Conservation (phyloP, 768 basidiomycete species). For the Boletus barrowsii region DNA sequence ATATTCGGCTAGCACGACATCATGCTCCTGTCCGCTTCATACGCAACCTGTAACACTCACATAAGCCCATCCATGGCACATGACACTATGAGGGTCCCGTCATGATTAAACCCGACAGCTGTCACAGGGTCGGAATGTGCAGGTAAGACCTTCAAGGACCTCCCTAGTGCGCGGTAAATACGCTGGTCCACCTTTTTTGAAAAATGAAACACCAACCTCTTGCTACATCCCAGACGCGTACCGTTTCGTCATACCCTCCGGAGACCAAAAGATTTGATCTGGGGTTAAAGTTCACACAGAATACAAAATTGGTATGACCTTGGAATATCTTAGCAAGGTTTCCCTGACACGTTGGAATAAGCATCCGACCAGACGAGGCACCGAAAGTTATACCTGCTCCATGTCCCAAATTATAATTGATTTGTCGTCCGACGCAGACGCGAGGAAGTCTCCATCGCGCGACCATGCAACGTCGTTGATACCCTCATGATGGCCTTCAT, state of each 20-base stretch:
- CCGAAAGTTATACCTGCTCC: slow-evolving; percentile 46
- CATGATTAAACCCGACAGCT: slow-evolving; percentile 89
- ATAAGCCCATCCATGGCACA: slow-evolving; percentile 97
- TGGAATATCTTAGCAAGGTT: slow-evolving; percentile 61
- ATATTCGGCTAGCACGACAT: slow-evolving; percentile 71
- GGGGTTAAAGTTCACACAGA: slow-evolving; percentile 91
- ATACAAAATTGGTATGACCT: slow-evolving; percentile 92
- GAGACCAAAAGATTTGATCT: slow-evolving; percentile 88
- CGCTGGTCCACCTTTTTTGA: background rate
- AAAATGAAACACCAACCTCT: slow-evolving; percentile 50
- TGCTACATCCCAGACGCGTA: slow-evolving; percentile 95
- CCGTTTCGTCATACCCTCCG: slow-evolving; percentile 94
- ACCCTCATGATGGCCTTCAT: slow-evolving; percentile 74
- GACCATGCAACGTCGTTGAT: slow-evolving; percentile 94
- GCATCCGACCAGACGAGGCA: background rate
- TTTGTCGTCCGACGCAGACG: slow-evolving; percentile 93
- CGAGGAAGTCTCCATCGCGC: slow-evolving; percentile 73
- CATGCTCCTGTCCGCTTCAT: background rate
- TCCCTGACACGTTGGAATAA: slow-evolving; percentile 38
- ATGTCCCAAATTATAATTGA: slow-evolving; percentile 84
- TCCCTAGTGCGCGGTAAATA: slow-evolving; percentile 46
- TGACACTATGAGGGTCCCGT: slow-evolving; percentile 92
- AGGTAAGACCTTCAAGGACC: slow-evolving; percentile 81
- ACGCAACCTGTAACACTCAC: slow-evolving; percentile 44
- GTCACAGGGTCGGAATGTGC: slow-evolving; percentile 98